Evolutionary conservation across 441 rosid genomes (phyloP).

Genomic region (Corymbia citriodora): DNA sequence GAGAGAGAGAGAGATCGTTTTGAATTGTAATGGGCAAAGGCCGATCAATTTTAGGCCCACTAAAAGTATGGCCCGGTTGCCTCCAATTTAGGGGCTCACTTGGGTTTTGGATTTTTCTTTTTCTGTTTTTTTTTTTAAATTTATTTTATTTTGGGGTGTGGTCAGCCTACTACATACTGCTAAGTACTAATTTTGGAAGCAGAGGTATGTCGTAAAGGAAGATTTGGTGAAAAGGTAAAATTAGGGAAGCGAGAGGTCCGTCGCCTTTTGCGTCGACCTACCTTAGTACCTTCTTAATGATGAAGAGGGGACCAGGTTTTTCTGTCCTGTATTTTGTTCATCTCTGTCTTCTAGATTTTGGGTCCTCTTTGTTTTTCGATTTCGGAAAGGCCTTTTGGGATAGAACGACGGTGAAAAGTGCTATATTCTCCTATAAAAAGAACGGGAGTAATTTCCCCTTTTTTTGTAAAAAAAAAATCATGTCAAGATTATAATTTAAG

Average conservation of each 20-base stretch:
- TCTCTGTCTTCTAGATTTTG: neutral
- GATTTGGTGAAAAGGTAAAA: neutral
- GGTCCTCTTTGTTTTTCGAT: neutral
- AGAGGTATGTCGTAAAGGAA: neutral
- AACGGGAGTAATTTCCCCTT: neutral
- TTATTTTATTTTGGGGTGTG: neutral
- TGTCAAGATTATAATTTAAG: neutral
- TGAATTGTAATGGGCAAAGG: neutral
- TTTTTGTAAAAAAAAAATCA: neutral
- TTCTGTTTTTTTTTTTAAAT: neutral
- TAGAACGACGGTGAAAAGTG: neutral
- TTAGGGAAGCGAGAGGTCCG: neutral
- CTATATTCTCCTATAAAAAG: neutral
- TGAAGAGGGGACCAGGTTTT: neutral
- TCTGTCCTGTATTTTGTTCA: fast-evolving
- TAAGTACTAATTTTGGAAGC: neutral
- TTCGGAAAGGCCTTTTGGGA: fast-evolving
- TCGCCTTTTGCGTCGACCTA: neutral
- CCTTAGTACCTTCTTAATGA: neutral
- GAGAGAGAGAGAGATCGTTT: neutral
- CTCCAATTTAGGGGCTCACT: neutral
- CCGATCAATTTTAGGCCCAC: neutral
- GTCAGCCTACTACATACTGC: neutral
- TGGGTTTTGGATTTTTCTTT: neutral
- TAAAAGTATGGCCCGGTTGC: fast-evolving